Evolutionary conservation across 208 protist species (phyloP), one percentile per base, ranked within the genome.

Genomic region (Crithidia expoeki): DNA sequence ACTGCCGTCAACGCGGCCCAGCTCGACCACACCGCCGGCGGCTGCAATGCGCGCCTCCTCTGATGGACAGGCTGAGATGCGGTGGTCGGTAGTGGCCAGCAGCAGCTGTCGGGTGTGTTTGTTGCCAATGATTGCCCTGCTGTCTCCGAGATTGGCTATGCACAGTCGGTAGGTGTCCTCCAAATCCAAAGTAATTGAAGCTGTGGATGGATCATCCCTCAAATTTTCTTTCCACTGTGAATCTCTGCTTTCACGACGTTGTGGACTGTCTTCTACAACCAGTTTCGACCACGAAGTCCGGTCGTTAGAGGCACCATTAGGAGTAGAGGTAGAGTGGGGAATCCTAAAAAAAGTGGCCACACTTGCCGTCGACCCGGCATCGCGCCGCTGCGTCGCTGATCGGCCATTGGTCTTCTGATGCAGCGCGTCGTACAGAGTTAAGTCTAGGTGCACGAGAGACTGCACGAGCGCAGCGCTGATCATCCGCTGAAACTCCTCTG

Each of bases 121-220:
- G 57, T 70, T 78, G 50, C 80, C 85, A 19, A 94, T 52, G 11
- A 94, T 79, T 21, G 84, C 76, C n/a, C 89, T 80, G 34, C 85
- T 89, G 58, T 94, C 89, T 16, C 89, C 89, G 10, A 94, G 66
- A 53, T 91, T 91, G 4, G 89, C 89, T 53, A 94, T 80, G 61
- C 78, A 85, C 11, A 91, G 42, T 2, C 63, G 50, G 27, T 76
- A 72, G 16, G 69, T 79, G 33, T 77, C 67, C 53, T 68, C 53
- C 9, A 32, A 55, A 1, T n/a, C n/a, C n/a, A n/a, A n/a, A n/a
- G n/a, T n/a, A n/a, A n/a, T n/a, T n/a, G n/a, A n/a, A n/a, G n/a
- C n/a, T n/a, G n/a, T n/a, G n/a, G n/a, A n/a, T n/a, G n/a, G n/a
- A n/a, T n/a, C n/a, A n/a, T n/a, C n/a, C n/a, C n/a, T n/a, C n/a